Percentiles rank a stretch among this genome's conserved stretches.
Conservation (phyloP, 2,329 filamentous ascomycete genomes). For the Pseudomassariella vexata region DNA sequence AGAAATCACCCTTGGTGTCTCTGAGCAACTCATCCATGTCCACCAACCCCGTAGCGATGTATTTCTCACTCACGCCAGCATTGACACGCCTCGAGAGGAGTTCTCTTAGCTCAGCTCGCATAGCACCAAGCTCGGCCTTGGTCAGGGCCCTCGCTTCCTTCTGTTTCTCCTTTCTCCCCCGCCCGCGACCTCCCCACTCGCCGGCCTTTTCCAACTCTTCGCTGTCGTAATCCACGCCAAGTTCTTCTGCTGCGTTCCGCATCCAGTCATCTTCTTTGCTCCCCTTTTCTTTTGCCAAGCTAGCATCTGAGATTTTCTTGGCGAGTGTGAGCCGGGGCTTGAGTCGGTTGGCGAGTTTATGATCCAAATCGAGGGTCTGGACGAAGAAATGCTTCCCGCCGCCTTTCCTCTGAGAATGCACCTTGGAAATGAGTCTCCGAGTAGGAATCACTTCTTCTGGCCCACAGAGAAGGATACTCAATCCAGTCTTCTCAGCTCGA, state of each 20-base stretch:
- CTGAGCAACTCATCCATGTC: conserved; percentile 68
- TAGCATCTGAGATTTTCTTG: conserved; percentile 81
- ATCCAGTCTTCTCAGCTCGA: conserved; percentile 69
- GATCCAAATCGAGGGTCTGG: conserved; percentile 76
- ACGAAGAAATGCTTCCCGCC: conserved; percentile 60
- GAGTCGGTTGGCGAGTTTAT: conserved; percentile 68
- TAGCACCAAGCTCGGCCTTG: conserved; percentile 66
- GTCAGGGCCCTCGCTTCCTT: conserved; percentile 60
- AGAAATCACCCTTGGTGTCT: conserved; percentile 61
- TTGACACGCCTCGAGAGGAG: conserved; percentile 73
- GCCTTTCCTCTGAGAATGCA: conserved; percentile 60
- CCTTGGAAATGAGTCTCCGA: conserved; percentile 76
- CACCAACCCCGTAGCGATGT: conserved; percentile 78
- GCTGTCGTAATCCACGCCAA: conserved; percentile 89
- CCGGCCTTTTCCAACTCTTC: conserved; percentile 71
- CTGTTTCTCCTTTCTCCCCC: conserved; percentile 69
- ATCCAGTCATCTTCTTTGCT: conserved; percentile 81
- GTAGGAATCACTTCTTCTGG: conserved; percentile 88
- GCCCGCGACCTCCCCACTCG: conserved; percentile 61
- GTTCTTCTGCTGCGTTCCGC: conserved; percentile 76
- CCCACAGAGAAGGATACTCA: conserved; percentile 81
- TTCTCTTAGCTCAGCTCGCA: conserved; percentile 67
- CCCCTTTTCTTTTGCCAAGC: conserved; percentile 81
- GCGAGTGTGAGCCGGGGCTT: conserved; percentile 73
- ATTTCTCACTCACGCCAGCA: conserved; percentile 71